Percentiles rank a stretch among this genome's conserved stretches.
phyloP scores from a whole-genome alignment of 345 rosid species.

The Lepidium didymum region DNA sequence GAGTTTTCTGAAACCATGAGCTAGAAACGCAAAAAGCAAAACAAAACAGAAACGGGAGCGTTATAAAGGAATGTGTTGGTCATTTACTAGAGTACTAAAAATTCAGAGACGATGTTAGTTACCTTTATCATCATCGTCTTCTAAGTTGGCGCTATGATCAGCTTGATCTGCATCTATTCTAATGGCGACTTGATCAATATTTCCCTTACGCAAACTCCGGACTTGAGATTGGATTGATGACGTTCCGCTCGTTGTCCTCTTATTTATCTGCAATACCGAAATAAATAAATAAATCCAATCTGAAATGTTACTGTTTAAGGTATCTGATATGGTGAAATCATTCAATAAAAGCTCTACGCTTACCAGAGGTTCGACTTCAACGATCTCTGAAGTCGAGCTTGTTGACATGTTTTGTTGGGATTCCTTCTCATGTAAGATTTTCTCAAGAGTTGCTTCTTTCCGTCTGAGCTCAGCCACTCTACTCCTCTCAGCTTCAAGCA shows the following conservation, averaged over 20 bases:
- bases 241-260: constrained; percentile 50
- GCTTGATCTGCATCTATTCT: constrained; percentile 56
- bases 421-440: constrained; percentile 59
- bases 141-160: constrained; percentile 40
- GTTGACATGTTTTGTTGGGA: constrained; percentile 46
- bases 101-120: background rate
- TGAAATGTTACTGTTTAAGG: background rate
- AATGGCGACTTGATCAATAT: constrained; percentile 85
- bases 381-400: constrained; percentile 48
- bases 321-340: background rate
- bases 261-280: constrained; percentile 48
- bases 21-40: constrained; percentile 24
- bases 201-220: constrained; percentile 77
- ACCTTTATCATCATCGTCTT: constrained; percentile 97
- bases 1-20: constrained; percentile 94
- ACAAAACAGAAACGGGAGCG: background rate
- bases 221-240: constrained; percentile 65
- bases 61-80: constrained; percentile 1
- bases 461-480: constrained; percentile 59
- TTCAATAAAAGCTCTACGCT: constrained; percentile 25
- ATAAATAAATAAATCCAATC: background rate
- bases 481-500: constrained; percentile 64
- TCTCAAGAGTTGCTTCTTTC: constrained; percentile 59
- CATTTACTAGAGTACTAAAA: background rate
- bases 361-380: constrained; percentile 90